phyloP scores from a whole-genome alignment of 225 moss, liverwort and hornwort species.

The Polytrichum formosum region DNA sequence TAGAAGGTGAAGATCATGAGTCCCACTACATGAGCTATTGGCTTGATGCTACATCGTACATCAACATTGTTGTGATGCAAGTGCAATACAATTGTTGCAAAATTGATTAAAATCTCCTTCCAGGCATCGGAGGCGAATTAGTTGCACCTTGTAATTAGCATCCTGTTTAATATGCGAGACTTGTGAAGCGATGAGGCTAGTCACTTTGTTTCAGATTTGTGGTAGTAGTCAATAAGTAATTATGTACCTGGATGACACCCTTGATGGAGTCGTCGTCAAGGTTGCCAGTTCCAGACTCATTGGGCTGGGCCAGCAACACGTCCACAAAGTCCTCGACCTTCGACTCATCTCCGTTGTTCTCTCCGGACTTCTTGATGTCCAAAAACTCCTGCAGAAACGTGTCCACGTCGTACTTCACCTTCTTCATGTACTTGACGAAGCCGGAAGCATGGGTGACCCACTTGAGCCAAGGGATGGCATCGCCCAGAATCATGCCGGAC shows the following conservation, averaged over 20 bases:
- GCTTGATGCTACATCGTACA: too few relatives aligned
- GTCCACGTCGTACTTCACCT: background rate
- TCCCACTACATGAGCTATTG: too few relatives aligned
- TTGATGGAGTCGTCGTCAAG: conserved; percentile 9
- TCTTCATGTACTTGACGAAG: conserved; percentile 6
- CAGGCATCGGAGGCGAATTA: background rate
- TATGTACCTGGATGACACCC: conserved; percentile 5
- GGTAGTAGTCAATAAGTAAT: too few relatives aligned
- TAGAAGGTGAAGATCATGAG: too few relatives aligned
- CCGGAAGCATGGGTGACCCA: conserved; percentile 6
- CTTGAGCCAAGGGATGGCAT: conserved; percentile 6
- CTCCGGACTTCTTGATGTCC: background rate
- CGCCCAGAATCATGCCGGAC: background rate
- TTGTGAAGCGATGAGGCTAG: background rate
- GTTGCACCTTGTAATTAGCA: background rate
- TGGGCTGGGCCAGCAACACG: conserved; percentile 5
- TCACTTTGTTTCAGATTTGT: background rate
- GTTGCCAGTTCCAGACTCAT: background rate
- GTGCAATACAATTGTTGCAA: background rate
- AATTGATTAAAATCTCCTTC: background rate
- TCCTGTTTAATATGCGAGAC: background rate
- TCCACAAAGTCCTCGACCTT: conserved; percentile 10
- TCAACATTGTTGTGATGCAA: too few relatives aligned
- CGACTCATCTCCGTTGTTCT: background rate
- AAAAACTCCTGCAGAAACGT: conserved; percentile 3